Evolutionary conservation across 805 yeast species (phyloP), one percentile per base, ranked within the genome.

Genomic region (Suhomyces sp.): DNA sequence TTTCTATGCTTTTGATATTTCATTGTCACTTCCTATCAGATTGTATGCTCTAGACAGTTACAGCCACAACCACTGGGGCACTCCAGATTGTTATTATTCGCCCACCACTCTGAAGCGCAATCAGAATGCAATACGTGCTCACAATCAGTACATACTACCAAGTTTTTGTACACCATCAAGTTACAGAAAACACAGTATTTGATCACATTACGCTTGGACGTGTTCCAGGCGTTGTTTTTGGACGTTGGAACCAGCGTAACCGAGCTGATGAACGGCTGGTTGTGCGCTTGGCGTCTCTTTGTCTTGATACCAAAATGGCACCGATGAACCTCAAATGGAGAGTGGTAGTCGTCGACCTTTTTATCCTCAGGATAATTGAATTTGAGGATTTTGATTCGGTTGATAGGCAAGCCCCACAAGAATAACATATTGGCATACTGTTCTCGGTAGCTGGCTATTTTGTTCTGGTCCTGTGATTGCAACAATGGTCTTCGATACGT

Each of bases 31-130:
- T n/a, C n/a, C n/a, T n/a, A 13, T 45, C 17, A 44, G 10, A 44
- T 43, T 33, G 46, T 40, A 33, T 44, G 41, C 21, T 70, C 73
- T 9, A 82, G 64, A 68, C 97, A 89, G 4, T 62, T 56, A 60
- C 97, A 90, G 0, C 96, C 96, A 73, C 97, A 90, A 0, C 96
- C 97, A 44, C 87, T 79, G 0, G 96, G 85, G 67, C 97, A 89
- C 59, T 86, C 87, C 12, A 41, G 44, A 9, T 37, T 22, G 6
- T 17, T 9, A 12, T 59, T 62, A 7, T 65, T 64, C 6, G 68
- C 67, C 89, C 96, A 90, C 97, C 98, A 92, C 47, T 78, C 78
- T 17, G 77, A 68, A 0, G 96, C 94, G 71, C 98, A 92, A 20
- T 74, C 73, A 2, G 89, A 79, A 64, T 92, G 98, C 57, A 87